phyloP scores from a whole-genome alignment of 2,329 filamentous ascomycete genomes.

The Pestalotiopsis sp. region DNA sequence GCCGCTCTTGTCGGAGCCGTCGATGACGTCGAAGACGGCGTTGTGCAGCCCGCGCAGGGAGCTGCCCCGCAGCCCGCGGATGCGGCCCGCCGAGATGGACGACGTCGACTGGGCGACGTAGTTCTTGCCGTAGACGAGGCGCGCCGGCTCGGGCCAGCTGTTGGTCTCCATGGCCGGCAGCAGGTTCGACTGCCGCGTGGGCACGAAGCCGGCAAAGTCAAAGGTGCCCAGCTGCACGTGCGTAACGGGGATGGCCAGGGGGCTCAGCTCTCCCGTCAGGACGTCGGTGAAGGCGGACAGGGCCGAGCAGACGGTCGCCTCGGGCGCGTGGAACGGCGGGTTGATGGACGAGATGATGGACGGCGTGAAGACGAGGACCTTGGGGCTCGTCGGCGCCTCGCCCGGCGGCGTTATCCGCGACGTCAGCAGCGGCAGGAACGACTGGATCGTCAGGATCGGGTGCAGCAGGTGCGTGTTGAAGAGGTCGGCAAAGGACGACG shows the following conservation, averaged over 20 bases:
- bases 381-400: slow-evolving; percentile 55
- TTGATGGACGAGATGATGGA: slow-evolving; percentile 79
- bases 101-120: slow-evolving; percentile 59
- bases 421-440: slow-evolving; percentile 81
- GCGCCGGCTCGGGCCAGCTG: slow-evolving; percentile 64
- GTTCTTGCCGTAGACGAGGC: slow-evolving; percentile 64
- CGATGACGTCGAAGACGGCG: slow-evolving; percentile 87
- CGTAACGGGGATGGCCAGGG: slow-evolving; percentile 76
- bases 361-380: slow-evolving; percentile 77
- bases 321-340: slow-evolving; percentile 80
- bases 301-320: slow-evolving; percentile 83
- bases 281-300: slow-evolving; percentile 85
- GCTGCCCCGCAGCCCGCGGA: slow-evolving; percentile 67
- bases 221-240: slow-evolving; percentile 92
- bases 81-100: slow-evolving; percentile 57
- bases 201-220: slow-evolving; percentile 73
- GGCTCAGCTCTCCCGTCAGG: slow-evolving; percentile 76
- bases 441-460: slow-evolving; percentile 85
- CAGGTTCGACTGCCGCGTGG: slow-evolving; percentile 39
- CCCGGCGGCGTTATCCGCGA: slow-evolving; percentile 50
- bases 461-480: slow-evolving; percentile 91
- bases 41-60: slow-evolving; percentile 80
- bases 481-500: slow-evolving; percentile 83
- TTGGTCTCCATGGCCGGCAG: slow-evolving; percentile 56
- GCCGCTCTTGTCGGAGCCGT: slow-evolving; percentile 60